These are phyloP conservation scores for Chenopodium berlandieri DNA, from an alignment of 148 eudicot species.

Conservation along the genomic window DNA sequence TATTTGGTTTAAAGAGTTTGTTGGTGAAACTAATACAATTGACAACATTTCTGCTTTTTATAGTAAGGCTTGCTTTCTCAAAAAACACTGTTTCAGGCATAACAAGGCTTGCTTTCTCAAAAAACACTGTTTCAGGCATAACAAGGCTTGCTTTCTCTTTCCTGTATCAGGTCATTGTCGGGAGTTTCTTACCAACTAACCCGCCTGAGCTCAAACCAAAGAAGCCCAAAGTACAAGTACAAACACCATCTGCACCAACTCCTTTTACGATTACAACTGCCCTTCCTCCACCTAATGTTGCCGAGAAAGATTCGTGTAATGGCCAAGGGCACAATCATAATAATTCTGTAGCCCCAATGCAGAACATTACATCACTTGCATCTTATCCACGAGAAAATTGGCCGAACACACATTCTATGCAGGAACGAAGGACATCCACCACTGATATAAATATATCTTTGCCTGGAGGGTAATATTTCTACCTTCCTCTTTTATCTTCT, in stretches of 20 bases:
- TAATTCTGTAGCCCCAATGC: conserved; percentile 25
- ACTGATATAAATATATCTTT: conserved; percentile 51
- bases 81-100: neutral
- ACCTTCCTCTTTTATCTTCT: neutral
- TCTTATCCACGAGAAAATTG: conserved; percentile 37
- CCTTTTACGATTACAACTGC: conserved; percentile 33
- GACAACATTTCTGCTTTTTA: neutral
- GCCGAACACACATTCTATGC: conserved; percentile 39
- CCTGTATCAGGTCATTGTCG: conserved; percentile 39
- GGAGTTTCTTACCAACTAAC: conserved; percentile 46
- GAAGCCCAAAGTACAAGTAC: conserved; percentile 36
- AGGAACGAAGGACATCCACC: conserved; percentile 35
- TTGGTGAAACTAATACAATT: neutral
- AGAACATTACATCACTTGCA: conserved; percentile 22
- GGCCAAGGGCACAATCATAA: conserved; percentile 33
- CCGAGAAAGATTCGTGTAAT: conserved; percentile 37
- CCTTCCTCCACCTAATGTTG: conserved; percentile 21
- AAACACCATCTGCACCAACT: conserved; percentile 19
- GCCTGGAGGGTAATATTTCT: conserved; percentile 39
- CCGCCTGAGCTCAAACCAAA: conserved; percentile 42
- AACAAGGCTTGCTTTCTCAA: neutral
- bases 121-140: neutral
- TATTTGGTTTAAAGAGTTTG: neutral
- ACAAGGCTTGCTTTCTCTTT: neutral
- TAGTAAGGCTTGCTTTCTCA: too few relatives aligned